phyloP scores from a whole-genome alignment of 140 eudicot genomes.

The Cichorium intybus region DNA sequence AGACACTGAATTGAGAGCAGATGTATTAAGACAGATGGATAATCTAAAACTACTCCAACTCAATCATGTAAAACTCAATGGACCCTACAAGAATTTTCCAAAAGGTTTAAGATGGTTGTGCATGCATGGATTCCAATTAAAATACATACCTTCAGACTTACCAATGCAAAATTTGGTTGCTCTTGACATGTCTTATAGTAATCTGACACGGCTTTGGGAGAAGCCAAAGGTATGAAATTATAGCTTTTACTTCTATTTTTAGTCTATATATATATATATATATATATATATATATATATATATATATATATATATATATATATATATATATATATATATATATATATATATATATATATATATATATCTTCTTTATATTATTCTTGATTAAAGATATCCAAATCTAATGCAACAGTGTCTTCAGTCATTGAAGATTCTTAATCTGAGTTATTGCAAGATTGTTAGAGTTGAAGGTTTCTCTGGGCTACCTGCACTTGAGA shows the following conservation, averaged over 20 bases:
- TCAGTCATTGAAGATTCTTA: slow-evolving; percentile 13
- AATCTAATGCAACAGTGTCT: slow-evolving; percentile 3
- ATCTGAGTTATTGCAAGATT: slow-evolving; percentile 13
- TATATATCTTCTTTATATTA: not conserved
- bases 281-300: no score
- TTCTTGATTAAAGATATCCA: not conserved
- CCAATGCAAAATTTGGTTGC: slow-evolving; percentile 5
- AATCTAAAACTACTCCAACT: slow-evolving; percentile 20
- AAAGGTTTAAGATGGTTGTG: slow-evolving; percentile 20
- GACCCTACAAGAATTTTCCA: slow-evolving; percentile 8
- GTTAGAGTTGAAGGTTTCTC: not conserved
- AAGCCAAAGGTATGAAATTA: slow-evolving; percentile 8
- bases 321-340: no score
- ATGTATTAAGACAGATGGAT: slow-evolving; percentile 5
- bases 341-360: no score
- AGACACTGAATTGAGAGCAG: not conserved
- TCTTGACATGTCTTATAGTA: slow-evolving; percentile 28
- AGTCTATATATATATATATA: no score
- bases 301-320: no score
- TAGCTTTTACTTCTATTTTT: not conserved
- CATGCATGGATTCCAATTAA: slow-evolving; percentile 16
- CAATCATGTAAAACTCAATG: slow-evolving; percentile 15
- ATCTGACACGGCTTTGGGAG: slow-evolving; percentile 9
- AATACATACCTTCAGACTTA: slow-evolving; percentile 12
- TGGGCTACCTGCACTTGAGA: slow-evolving; percentile 16